phyloP scores from a whole-genome alignment of 805 yeast genomes.

The Yamadazyma paraphyllophila region DNA sequence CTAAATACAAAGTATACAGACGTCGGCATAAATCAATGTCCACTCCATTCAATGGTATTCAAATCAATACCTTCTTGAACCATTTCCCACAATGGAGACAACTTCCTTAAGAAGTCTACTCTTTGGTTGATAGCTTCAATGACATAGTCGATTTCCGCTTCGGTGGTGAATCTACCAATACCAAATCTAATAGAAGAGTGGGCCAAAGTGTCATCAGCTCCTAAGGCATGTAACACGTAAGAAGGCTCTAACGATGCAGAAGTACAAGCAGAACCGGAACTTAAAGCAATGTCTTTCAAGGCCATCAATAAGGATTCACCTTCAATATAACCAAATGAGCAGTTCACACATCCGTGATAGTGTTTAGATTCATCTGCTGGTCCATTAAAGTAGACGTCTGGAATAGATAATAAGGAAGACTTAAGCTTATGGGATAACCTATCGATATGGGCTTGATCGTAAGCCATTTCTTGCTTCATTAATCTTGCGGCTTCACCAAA shows the following conservation, averaged over 20 bases:
- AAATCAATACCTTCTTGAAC: conserved; percentile 97
- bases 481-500: conserved; percentile 97
- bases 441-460: conserved; percentile 69
- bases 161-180: conserved; percentile 95
- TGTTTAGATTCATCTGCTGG: conserved; percentile 50
- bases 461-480: conserved; percentile 67
- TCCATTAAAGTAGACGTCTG: conserved; percentile 89
- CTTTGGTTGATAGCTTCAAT: conserved; percentile 83
- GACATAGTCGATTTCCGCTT: conserved; percentile 92
- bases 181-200: conserved; percentile 98
- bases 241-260: conserved; percentile 98
- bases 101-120: conserved; percentile 85
- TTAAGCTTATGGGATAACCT: conserved; percentile 71
- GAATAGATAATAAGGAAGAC: conserved; percentile 71
- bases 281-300: conserved; percentile 90
- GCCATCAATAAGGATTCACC: conserved; percentile 99
- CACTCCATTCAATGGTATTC: conserved; percentile 95
- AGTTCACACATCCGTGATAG: conserved; percentile 93
- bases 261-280: conserved; percentile 98
- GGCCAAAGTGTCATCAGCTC: conserved; percentile 97
- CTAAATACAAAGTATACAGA: no score
- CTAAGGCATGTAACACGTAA: conserved; percentile 92
- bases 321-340: conserved; percentile 95
- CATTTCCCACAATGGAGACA: conserved; percentile 98
- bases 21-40: conserved; percentile 53